Percentiles rank a stretch among this genome's conserved stretches.
These are phyloP conservation scores for Hymenoscyphus linearis DNA, from an alignment of 2,329 filamentous ascomycete genomes.

Conservation along the genomic window DNA sequence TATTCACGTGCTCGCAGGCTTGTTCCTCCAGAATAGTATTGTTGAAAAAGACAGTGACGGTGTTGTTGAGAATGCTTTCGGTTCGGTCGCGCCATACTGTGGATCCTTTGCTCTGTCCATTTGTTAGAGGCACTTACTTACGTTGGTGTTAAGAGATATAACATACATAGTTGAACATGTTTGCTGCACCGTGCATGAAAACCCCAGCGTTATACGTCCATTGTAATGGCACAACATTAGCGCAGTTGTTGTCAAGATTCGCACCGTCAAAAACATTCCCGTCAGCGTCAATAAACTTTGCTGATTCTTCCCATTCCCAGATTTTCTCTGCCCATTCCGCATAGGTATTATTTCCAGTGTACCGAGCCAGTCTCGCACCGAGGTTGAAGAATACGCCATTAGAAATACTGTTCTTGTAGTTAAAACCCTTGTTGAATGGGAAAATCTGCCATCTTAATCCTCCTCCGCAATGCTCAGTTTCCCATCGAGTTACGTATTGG, in stretches of 20 bases:
- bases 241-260: constrained; percentile 51
- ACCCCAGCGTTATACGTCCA: constrained; percentile 67
- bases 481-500: constrained; percentile 68
- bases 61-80: constrained; percentile 49
- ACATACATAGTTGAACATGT: constrained; percentile 60
- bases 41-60: constrained; percentile 46
- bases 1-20: constrained; percentile 55
- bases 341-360: constrained; percentile 75
- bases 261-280: constrained; percentile 60
- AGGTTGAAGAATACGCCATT: constrained; percentile 57
- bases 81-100: constrained; percentile 52
- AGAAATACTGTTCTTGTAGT: constrained; percentile 65
- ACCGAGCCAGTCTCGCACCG: constrained; percentile 63
- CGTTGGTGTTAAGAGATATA: background rate
- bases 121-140: background rate
- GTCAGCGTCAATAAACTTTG: constrained; percentile 53
- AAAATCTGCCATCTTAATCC: constrained; percentile 83
- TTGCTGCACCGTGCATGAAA: constrained; percentile 61
- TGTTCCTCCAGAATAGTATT: constrained; percentile 56
- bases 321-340: constrained; percentile 67
- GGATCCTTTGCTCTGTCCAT: constrained; percentile 36
- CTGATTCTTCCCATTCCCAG: constrained; percentile 63
- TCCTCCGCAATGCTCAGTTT: constrained; percentile 60
- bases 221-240: constrained; percentile 51
- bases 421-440: constrained; percentile 73